A percentile compares a stretch with the other conserved stretches of the same genome.
Conservation (phyloP, 768 basidiomycete species). For the Rickenella mellea region DNA sequence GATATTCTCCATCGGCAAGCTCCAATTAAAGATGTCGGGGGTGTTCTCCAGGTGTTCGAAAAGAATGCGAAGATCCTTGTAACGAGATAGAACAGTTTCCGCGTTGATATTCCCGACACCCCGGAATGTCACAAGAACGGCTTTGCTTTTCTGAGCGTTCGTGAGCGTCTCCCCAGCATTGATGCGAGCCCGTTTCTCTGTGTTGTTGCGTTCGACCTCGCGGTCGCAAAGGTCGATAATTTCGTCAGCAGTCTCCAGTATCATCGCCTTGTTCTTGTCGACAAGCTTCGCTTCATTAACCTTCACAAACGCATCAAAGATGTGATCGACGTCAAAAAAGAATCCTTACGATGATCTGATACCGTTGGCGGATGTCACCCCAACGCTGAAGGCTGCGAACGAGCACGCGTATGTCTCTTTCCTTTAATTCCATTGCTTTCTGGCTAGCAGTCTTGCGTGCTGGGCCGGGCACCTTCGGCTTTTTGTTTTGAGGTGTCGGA, state of each 20-base stretch:
- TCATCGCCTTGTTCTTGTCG: slow-evolving; percentile 90
- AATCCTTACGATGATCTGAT: slow-evolving; percentile 80
- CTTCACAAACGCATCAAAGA: slow-evolving; percentile 28
- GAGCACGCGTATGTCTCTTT: slow-evolving; percentile 91
- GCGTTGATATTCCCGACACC: slow-evolving; percentile 94
- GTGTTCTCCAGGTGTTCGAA: slow-evolving; percentile 62
- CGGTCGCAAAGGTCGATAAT: slow-evolving; percentile 78
- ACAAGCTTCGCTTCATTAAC: slow-evolving; percentile 83
- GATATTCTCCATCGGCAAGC: slow-evolving; percentile 85
- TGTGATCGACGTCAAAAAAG: slow-evolving; percentile 4
- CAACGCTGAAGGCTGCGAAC: slow-evolving; percentile 93
- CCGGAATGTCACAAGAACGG: slow-evolving; percentile 85
- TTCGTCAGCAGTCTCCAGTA: slow-evolving; percentile 86
- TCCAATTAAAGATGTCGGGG: slow-evolving; percentile 74
- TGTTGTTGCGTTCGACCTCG: slow-evolving; percentile 79
- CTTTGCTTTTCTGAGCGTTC: slow-evolving; percentile 94
- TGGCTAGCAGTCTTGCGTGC: slow-evolving; percentile 87
- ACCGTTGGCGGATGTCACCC: slow-evolving; percentile 94
- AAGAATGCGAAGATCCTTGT: slow-evolving; percentile 82
- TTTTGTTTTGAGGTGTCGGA: slow-evolving; percentile 55
- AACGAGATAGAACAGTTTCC: slow-evolving; percentile 86
- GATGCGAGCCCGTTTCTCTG: slow-evolving; percentile 64
- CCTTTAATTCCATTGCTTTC: slow-evolving; percentile 94
- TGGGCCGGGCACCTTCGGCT: slow-evolving; percentile 61
- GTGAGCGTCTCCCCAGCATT: slow-evolving; percentile 83